Evolutionary conservation across 192 early-diverging fungal species (phyloP), one percentile per base, ranked within the genome.

Genomic region (Backusella circina): DNA sequence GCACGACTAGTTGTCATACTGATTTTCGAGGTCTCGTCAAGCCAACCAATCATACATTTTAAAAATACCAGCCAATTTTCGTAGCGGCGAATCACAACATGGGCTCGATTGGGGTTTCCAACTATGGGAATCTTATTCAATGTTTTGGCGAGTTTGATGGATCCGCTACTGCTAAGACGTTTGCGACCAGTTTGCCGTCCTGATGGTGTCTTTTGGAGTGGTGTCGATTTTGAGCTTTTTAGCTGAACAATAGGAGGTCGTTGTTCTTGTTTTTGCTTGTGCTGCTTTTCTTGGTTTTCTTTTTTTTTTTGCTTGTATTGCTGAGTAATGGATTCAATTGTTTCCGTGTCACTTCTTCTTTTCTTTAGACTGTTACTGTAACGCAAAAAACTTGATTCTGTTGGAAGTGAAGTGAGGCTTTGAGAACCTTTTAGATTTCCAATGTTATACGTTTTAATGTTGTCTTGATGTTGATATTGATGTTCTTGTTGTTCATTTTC

Each of bases 51-150:
- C 5, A 37, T 57, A 13, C 51, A 37, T n/a, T 73, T 64, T 61
- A 73, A 38, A 36, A 73, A 64, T 3, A 28, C 35, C 1, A 26
- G n/a, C 71, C 71, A 73, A 18, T 21, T 73, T 31, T 73, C 71
- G 18, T 61, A 54, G 15, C 71, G 50, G 5, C 28, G 33, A 26
- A 73, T 73, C 8, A 73, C 21, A 6, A 38, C 21, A 16, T 54
- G 32, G 10, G 71, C 71, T 6, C 71, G n/a, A 30, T 73, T 73
- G 3, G 28, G 32, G 32, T 54, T 64, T 13, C 26, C 39, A 7
- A 23, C 23, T 5, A 23, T 23, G 15, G 41, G 7, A 23, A 41
- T 44, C 26, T 30, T 26, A 13, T 23, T 70, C 2, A 36, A n/a
- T 23, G 31, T 21, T 21, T 68, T 68, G 16, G 33, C 36, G 5